Base-by-base conservation (phyloP, 441 rosid genomes). In the Corymbia citriodora region DNA sequence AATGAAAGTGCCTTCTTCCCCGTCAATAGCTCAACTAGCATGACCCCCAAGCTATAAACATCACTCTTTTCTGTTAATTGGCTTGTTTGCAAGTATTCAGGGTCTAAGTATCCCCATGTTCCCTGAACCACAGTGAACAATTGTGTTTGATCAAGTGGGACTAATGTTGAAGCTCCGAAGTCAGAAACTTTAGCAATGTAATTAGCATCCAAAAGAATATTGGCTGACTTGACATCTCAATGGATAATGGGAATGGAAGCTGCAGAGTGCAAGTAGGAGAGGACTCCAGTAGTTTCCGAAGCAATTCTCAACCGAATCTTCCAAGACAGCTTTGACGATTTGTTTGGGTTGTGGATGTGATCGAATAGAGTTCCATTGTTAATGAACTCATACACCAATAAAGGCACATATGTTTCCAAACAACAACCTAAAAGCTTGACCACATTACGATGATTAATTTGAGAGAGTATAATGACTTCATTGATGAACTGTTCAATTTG, bases 61-160 rank as follows among this genome's bases (percentile, higher is more conserved):
- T 89, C 88, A 19, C 90, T 89, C 87, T 89, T 89, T 33, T 89
- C 90, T 2, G 90, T 89, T 59, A 83, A 49, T 70, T 93, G 92
- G 49, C 92, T 93, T 9, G 94, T 90, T 83, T 89, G 93, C 48
- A 92, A 89, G 93, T 93, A 93, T 86, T 94, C 93, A 2, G 92
- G 94, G 79, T 93, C 93, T 74, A 93, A 57, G 87, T 94, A 93
- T 70, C 94, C 94, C 11, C 89, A 55, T 5, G 93, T 93, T 2
- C 92, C 94, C 18, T 91, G 90, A 10, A 93, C 94, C 49, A 91
- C 48, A 9, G 94, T 93, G 29, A 88, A 90, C 31, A 92, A 31
- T 53, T 87, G 88, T 8, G 36, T 74, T 36, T 88, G 88, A 59
- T 92, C 94, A 18, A 90, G 23, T 10, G 94, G 93, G 50, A 93